Base-by-base conservation (phyloP, 108 stramenopile genomes). In the Bacterosira constricta region DNA sequence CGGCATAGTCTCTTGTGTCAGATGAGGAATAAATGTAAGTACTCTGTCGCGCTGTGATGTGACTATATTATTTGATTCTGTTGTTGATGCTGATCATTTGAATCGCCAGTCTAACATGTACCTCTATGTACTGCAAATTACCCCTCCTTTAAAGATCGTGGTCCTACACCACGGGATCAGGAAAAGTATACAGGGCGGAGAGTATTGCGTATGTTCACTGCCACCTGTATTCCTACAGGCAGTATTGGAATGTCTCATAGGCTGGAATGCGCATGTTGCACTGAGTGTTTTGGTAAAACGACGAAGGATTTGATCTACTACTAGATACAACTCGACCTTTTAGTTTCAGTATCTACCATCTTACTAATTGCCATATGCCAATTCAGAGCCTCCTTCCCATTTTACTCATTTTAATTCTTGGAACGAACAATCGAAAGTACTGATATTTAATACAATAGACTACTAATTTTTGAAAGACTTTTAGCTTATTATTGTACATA, bases 11-110 rank as follows among this genome's bases (percentile, higher is more conserved):
- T 27, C 49, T 13, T 65, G 6, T 65, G 64, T 36, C 64, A 46
- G 9, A 65, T 65, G 64, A 65, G 64, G 32, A 49, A 49, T 7
- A 49, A 65, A 44, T 44, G 42, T 44, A 17, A 44, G 42, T 44
- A 11, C 38, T 39, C 17, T 44, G 2, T 17, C 17, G 42, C 13
- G 42, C 42, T n/a, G n/a, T n/a, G n/a, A n/a, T n/a, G n/a, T n/a
- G n/a, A n/a, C n/a, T n/a, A n/a, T n/a, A n/a, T n/a, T n/a, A n/a
- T 44, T 44, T 2, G 42, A 44, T 44, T 6, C n/a, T 44, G 42
- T 44, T 2, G 42, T 44, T 17, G 5, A 44, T 2, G 17, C 42
- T 44, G 42, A 44, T 44, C 17, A 17, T 44, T 44, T 13, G 42
- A 17, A 17, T 44, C n/a, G 13, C n/a, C 42, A 44, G 13, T 39